phyloP scores from a whole-genome alignment of 352 stramenopile genomes.

The Phytophthora aleatoria region DNA sequence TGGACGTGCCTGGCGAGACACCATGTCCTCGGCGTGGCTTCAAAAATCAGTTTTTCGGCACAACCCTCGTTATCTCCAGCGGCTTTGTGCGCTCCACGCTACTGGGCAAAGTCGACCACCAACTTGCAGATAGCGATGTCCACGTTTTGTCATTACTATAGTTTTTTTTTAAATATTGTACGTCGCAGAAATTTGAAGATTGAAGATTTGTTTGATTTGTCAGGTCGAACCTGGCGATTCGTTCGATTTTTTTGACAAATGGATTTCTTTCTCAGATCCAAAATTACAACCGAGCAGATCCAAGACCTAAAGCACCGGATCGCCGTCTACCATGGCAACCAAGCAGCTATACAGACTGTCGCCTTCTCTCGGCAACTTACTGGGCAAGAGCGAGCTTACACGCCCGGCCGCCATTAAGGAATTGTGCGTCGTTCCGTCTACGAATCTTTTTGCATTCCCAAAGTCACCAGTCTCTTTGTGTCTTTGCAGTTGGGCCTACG shows the following conservation, averaged over 20 bases:
- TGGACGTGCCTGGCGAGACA: conserved; percentile 38
- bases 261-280: not conserved
- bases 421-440: conserved; percentile 56
- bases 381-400: conserved; percentile 75
- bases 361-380: conserved; percentile 54
- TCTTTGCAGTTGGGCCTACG: conserved; percentile 64
- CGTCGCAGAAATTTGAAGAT: too few species aligned
- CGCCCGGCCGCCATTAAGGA: conserved; percentile 74
- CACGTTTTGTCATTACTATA: conserved; percentile 49
- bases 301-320: not conserved
- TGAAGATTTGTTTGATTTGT: too few species aligned
- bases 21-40: conserved; percentile 73
- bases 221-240: too few species aligned
- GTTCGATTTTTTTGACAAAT: not conserved
- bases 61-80: conserved; percentile 71
- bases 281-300: not conserved
- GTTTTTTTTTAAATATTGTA: not conserved
- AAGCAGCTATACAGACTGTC: conserved; percentile 70
- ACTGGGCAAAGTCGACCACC: conserved; percentile 51
- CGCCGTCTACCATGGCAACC: conserved; percentile 14
- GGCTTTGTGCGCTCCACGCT: conserved; percentile 56
- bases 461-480: conserved; percentile 1
- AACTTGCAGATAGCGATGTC: conserved; percentile 67
- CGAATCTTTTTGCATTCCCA: not conserved
- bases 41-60: conserved; percentile 83